Percentiles rank a stretch among this genome's conserved stretches.
Conservation (phyloP, 2,329 filamentous ascomycete species). For the Neofusicoccum ribis region DNA sequence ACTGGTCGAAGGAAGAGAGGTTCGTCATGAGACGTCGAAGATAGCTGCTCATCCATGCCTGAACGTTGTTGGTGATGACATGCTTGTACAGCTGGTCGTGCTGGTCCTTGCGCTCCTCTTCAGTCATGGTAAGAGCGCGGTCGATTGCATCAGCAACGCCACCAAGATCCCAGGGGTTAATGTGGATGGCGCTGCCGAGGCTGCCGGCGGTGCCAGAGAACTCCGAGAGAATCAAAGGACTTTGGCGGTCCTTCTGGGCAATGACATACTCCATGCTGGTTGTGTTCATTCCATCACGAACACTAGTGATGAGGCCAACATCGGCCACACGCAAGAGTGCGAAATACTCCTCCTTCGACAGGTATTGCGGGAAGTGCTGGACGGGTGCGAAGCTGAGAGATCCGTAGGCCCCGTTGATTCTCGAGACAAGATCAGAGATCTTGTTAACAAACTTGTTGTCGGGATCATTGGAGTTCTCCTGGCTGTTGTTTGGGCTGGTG, state of each 20-base stretch:
- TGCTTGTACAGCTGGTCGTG: conserved; percentile 77
- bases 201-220: conserved; percentile 93
- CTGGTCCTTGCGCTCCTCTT: conserved; percentile 64
- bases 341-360: conserved; percentile 88
- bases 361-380: conserved; percentile 91
- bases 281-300: conserved; percentile 97
- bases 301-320: conserved; percentile 91
- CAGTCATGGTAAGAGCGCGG: conserved; percentile 73
- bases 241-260: conserved; percentile 82
- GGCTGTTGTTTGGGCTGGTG: conserved; percentile 80
- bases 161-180: conserved; percentile 91
- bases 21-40: conserved; percentile 78
- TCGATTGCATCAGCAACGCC: conserved; percentile 84
- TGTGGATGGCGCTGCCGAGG: conserved; percentile 82
- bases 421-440: conserved; percentile 85
- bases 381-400: conserved; percentile 87
- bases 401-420: conserved; percentile 88
- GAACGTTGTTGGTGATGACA: conserved; percentile 82
- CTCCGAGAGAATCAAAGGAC: conserved; percentile 90
- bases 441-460: conserved; percentile 82
- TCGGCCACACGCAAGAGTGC: conserved; percentile 88
- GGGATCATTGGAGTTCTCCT: conserved; percentile 70
- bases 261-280: conserved; percentile 93
- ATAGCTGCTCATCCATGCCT: conserved; percentile 80
- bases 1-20: conserved; percentile 72